phyloP scores from a whole-genome alignment of 768 basidiomycete genomes.

The Neoboletus brunneissimus region DNA sequence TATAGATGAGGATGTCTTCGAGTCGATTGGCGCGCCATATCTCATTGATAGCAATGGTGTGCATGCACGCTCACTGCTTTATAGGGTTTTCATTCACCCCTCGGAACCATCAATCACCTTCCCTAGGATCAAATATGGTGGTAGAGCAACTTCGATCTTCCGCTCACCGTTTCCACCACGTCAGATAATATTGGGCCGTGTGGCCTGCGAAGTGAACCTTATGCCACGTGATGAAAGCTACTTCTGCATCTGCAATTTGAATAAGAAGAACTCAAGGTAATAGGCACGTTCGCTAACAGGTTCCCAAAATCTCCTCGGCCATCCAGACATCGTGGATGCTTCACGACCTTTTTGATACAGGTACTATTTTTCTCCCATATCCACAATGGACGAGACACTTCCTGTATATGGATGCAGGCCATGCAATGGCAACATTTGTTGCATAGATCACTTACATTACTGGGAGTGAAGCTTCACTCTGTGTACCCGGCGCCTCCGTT shows the following conservation, averaged over 20 bases:
- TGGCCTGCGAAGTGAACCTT: not conserved
- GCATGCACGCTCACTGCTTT: not conserved
- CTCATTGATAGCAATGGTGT: not conserved
- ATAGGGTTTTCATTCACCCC: constrained; percentile 5
- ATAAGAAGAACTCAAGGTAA: not conserved
- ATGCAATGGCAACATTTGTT: not conserved
- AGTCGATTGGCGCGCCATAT: not conserved
- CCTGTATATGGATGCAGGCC: not conserved
- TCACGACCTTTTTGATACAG: not conserved
- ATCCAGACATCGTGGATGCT: not conserved
- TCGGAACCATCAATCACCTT: not conserved
- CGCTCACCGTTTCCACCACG: too few relatives aligned
- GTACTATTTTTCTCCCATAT: not conserved
- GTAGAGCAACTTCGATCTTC: not conserved
- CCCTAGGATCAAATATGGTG: not conserved
- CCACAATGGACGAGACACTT: not conserved
- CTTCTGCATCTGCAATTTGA: not conserved
- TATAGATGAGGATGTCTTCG: not conserved
- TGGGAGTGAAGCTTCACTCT: too few relatives aligned
- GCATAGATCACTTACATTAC: not conserved
- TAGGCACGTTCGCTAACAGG: not conserved
- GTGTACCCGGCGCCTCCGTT: too few relatives aligned
- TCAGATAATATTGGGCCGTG: not conserved
- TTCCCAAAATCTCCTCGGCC: not conserved
- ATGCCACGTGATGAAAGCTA: not conserved